Conservation (phyloP, 805 yeast genomes). For the Wickerhamiella cacticola region DNA sequence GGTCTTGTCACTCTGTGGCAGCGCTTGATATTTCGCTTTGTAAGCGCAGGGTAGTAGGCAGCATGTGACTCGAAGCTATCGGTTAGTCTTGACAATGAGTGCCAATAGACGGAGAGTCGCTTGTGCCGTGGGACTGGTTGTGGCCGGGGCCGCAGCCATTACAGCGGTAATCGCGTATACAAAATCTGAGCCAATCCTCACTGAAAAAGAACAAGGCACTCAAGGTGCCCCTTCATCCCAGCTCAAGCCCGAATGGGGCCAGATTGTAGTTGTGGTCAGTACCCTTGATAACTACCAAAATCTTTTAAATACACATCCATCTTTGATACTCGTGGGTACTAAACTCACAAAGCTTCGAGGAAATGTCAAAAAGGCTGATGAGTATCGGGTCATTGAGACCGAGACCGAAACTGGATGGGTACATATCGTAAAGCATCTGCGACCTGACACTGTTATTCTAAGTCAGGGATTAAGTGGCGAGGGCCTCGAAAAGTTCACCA, state of each 20-base stretch:
- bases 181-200: neutral
- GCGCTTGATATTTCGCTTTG: too few relatives aligned
- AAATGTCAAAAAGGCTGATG: slow-evolving; percentile 11
- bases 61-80: neutral
- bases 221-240: neutral
- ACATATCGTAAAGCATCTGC: slow-evolving; percentile 44
- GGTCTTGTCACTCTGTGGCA: too few relatives aligned
- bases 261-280: slow-evolving; percentile 13
- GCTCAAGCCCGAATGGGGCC: slow-evolving; percentile 3
- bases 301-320: slow-evolving; percentile 27
- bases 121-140: neutral
- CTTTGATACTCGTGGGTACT: slow-evolving; percentile 15
- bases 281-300: slow-evolving; percentile 19
- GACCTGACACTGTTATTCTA: slow-evolving; percentile 27
- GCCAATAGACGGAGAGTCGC: neutral
- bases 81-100: neutral
- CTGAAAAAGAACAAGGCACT: neutral
- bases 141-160: neutral
- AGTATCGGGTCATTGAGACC: slow-evolving; percentile 35
- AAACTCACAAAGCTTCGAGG: slow-evolving; percentile 19
- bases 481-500: slow-evolving; percentile 16
- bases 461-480: slow-evolving; percentile 15
- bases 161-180: neutral
- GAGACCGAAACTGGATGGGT: slow-evolving; percentile 40
- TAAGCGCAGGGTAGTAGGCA: too few relatives aligned